Evolutionary conservation across 768 basidiomycete genomes (phyloP), one percentile per base, ranked within the genome.

Genomic region (Trametes meyenii): DNA sequence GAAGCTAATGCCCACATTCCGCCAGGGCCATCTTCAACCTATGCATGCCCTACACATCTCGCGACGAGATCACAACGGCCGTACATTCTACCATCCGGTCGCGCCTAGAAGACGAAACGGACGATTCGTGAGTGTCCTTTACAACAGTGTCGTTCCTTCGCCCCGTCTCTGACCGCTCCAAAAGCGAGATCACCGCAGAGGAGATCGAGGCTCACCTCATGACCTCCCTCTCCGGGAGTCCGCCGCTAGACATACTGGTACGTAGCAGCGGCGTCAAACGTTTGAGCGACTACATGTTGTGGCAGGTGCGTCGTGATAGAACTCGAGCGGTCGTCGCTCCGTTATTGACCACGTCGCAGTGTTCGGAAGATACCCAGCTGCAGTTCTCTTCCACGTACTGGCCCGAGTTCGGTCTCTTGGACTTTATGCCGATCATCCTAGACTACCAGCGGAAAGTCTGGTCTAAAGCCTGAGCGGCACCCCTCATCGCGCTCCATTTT

Each of bases 241-340:
- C 90, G 13, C 92, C 93, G 12, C 78, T 97, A 0, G 96, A 98
- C 69, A 84, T 99, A 49, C 82, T 98, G 53, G 79, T 99, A 21
- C 84, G 97, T 43, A 97, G 96, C 0, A 94, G 93, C 52, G 94
- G 95, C 12, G 97, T 96, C 5, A 88, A 85, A 60, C 82, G 94
- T 3, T 75, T 97, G 23, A 94, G 92, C 69, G 94, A 97, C 67
- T 99, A 87, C 71, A 73, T 98, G 71, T 83, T 96, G 16, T 99
- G 96, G 97, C 97, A 99, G 90, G 96, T 91, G 58, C 60, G 85
- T 75, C 2, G 14, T 40, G 40, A 43, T 19, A 52, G 26, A 52
- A n/a, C n/a, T 19, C 50, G 38, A n/a, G 60, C 16, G 46, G 8
- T 24, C 44, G 16, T 54, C 21, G 13, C 33, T 29, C 23, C 21